phyloP scores from a whole-genome alignment of 345 rosid species.

The Eutrema heterophyllum region DNA sequence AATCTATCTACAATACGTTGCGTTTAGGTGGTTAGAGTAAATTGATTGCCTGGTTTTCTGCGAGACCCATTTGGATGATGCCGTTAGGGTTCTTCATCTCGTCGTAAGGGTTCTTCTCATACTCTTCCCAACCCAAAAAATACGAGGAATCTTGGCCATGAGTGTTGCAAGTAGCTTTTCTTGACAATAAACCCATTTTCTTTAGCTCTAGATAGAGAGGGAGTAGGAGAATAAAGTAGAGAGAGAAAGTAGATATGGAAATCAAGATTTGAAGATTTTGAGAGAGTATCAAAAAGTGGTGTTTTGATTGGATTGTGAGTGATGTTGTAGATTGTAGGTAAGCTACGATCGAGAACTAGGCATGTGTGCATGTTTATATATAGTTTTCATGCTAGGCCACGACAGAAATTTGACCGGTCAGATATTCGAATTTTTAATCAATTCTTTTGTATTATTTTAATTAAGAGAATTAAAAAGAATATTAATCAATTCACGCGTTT shows the following conservation, averaged over 20 bases:
- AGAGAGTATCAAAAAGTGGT: neutral
- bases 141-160: constrained; percentile 83
- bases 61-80: constrained; percentile 81
- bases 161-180: constrained; percentile 52
- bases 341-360: constrained; percentile 32
- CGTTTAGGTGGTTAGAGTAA: neutral
- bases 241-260: neutral
- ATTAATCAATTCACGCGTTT: constrained; percentile 33
- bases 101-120: constrained; percentile 72
- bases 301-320: constrained; percentile 26
- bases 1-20: neutral
- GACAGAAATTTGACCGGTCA: constrained; percentile 29
- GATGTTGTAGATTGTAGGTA: constrained; percentile 36
- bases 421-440: neutral
- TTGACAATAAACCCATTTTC: constrained; percentile 53
- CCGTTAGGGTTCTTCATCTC: constrained; percentile 55
- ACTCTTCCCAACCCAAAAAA: constrained; percentile 74
- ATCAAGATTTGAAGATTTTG: constrained; percentile 19
- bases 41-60: constrained; percentile 59
- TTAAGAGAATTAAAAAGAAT: constrained; percentile 5
- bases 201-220: neutral
- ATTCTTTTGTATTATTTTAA: constrained; percentile 1
- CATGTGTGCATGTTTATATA: constrained; percentile 34
- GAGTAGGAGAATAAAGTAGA: neutral
- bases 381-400: constrained; percentile 24